These are phyloP conservation scores for Parascedosporium putredinis DNA, from an alignment of 2,329 filamentous ascomycete species.

Conservation along the genomic window DNA sequence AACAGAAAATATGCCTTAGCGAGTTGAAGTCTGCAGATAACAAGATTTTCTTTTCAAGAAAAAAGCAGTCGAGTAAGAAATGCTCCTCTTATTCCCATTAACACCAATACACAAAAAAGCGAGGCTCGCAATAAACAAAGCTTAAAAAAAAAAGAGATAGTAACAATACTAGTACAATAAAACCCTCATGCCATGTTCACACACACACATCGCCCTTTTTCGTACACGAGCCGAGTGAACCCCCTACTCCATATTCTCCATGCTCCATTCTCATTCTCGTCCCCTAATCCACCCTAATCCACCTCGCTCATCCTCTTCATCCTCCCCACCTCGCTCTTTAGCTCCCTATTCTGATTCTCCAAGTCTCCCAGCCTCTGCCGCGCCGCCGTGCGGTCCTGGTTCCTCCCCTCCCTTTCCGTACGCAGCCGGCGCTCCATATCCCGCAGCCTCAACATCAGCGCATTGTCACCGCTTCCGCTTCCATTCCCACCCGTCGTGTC, in stretches of 20 bases:
- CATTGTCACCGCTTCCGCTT: slow-evolving; percentile 43
- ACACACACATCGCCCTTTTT: no score
- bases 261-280: not conserved
- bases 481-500: slow-evolving; percentile 14
- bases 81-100: no score
- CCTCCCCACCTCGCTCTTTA: slow-evolving; percentile 50
- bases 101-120: no score
- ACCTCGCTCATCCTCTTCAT: slow-evolving; percentile 10
- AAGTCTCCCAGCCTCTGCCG: slow-evolving; percentile 68
- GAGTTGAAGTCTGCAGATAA: no score
- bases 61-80: no score
- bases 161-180: no score
- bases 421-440: slow-evolving; percentile 85
- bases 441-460: slow-evolving; percentile 75
- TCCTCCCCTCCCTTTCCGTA: slow-evolving; percentile 74
- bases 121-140: no score
- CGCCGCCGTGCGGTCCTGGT: slow-evolving; percentile 76
- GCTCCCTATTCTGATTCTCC: slow-evolving; percentile 61
- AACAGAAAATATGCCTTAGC: no score
- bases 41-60: no score
- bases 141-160: no score
- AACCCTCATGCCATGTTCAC: no score
- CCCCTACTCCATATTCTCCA: not conserved
- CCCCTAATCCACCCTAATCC: not conserved
- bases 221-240: no score